Base-by-base conservation (phyloP, 2,329 filamentous ascomycete species). In the Beauveria pseudobassiana region DNA sequence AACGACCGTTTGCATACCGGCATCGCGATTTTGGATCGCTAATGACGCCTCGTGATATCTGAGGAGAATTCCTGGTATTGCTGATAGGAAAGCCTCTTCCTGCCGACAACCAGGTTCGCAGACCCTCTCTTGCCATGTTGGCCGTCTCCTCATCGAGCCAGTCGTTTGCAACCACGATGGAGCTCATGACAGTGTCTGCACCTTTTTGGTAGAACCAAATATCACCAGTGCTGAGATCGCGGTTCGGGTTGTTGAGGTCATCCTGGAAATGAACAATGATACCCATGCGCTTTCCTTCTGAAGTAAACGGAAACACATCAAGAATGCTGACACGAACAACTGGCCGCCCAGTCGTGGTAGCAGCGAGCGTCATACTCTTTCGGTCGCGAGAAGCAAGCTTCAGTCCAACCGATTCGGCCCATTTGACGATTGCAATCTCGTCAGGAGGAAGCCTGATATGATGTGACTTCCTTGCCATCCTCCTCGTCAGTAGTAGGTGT, bases 161-260 rank as follows among this genome's bases (percentile, higher is more conserved):
- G 77, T 99, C 95, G 70, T 98, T 99, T 20, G 93, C 86, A 8
- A 89, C 91, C 42, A 99, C 95, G 66, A 99, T 98, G 3, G 88
- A 83, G n/a, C 88, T 85, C 96, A 99, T 99, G 65, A 99, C 93
- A 0, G 95, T 98, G 72, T 99, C 96, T 3, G 95, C 96, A 64
- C 95, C 95, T 75, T 99, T 99, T 70, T 99, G 93, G 71, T 93
- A 98, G 76, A 99, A 99, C 90, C 93, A 97, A 34, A 98, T 93
- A 70, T 98, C 93, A 16, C 89, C 87, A 52, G 80, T 80, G 12
- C 80, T 78, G 12, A 84, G 75, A 45, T 77, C 75, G 0, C 78
- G 75, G 1, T 81, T 78, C 3, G 81, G 72, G 2, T 82, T 76
- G 1, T 80, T 78, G 24, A 68, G 28, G 38, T 79, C 78, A 16